Base-by-base conservation (phyloP, 1,284 basidiomycete genomes). In the Pterula multifida region DNA sequence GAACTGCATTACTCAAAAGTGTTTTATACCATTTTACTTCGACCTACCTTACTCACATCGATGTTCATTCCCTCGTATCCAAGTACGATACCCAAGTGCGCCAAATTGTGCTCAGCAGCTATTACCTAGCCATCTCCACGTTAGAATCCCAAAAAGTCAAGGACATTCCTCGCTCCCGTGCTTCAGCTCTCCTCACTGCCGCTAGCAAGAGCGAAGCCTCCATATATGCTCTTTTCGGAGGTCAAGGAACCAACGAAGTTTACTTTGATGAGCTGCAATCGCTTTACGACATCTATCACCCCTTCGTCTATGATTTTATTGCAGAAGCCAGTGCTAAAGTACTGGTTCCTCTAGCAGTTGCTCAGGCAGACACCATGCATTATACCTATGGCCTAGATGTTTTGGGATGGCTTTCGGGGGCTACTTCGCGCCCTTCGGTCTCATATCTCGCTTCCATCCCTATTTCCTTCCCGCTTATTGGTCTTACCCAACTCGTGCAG, bases 181-280 rank as follows among this genome's bases (percentile, higher is more conserved):
- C 79, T 39, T 83, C 88, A 26, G 85, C 88, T 4, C 79, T 98
- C 35, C 70, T 98, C 55, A 68, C 74, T 17, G 85, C 88, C 24
- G 83, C 83, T 45, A 67, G 72, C 51, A 68, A 76, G 22, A 81
- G 81, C 49, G 75, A 86, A 49, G 85, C 91, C 26, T 85, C 87
- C 53, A 71, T 96, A 56, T 97, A 89, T 69, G 95, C 90, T 51
- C 73, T 98, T 52, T 98, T 98, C 61, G 95, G 95, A 55, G 96
- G 96, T n/a, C 95, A 98, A 67, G 95, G 95, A 57, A 91, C 88
- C 57, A 98, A 98, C 66, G 95, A 98, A 68, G 88, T 95, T 55
- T 98, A 98, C 72, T 93, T 97, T 65, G 88, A 94, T 64, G 95
- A 98, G 71, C 79, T 98, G 19, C 89, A 96, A 69, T 72, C 73